Base-by-base conservation (phyloP, 2,329 filamentous ascomycete species). In the Colletotrichum kahawae region DNA sequence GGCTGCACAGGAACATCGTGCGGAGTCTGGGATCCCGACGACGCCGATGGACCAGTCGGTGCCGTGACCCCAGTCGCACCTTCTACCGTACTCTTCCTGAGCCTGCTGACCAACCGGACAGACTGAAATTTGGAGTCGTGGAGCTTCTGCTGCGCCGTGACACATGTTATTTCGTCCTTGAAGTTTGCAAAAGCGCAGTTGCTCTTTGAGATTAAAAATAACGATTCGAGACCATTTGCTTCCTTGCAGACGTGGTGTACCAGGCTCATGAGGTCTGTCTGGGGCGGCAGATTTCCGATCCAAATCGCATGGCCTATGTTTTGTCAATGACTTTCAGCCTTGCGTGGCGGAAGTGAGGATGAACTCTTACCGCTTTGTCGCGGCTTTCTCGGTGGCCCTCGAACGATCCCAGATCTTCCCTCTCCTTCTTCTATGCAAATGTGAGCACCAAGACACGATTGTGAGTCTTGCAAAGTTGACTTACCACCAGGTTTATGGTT, bases 151-250 rank as follows among this genome's bases (percentile, higher is more conserved):
- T 98, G 95, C 0, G 96, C 96, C 10, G 91, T 89, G 8, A 90
- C 85, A 81, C 95, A 98, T 7, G 92, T 92, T 4, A 88, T 85
- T 79, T 98, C 95, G 66, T 95, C 94, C 77, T 93, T 94, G 83
- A 97, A 98, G 81, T 98, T 98, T 78, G 98, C 95, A 85, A 98
- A 98, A 0, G 96, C 96, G 81, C 96, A 98, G 82, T 98, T 98
- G 82, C 96, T 98, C 83, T 98, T 98, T 0, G 96, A 96, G 54
- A 98, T 98, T 43, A 98, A 87, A 78, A 98, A 98, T 1, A 98
- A 87, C 62, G 95, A 98, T 82, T 98, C 94, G 27, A 98, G 91
- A 2, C 95, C 91, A 0, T 89, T 90, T 0, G 95, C 93, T 78
- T 96, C 93, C 77, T 91, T 92, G 76, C 95, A 97, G 73, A 98